A percentile compares a stretch with the other conserved stretches of the same genome.
These are phyloP conservation scores for Verticillium zaregamsianum DNA, from an alignment of 2,329 filamentous ascomycete genomes.

Conservation along the genomic window DNA sequence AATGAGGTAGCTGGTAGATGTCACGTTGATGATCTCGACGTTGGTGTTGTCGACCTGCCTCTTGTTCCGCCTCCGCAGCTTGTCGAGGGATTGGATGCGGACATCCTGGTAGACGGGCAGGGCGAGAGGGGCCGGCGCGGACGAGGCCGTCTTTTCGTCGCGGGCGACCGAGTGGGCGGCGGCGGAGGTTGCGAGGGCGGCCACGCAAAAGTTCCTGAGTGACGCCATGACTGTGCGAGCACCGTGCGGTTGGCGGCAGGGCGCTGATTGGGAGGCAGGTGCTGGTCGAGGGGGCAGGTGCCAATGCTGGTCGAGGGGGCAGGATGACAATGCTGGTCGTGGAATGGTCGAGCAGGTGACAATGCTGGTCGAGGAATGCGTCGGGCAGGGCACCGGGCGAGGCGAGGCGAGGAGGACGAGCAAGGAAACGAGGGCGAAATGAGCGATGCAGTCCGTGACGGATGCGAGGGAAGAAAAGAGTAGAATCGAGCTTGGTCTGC, in stretches of 20 bases:
- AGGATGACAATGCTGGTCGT: background rate
- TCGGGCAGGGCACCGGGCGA: background rate
- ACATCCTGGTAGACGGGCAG: constrained; percentile 13
- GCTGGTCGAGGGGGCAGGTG: no score
- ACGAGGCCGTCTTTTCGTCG: background rate
- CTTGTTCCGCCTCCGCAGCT: constrained; percentile 9
- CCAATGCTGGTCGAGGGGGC: no score
- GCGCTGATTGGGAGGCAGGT: background rate
- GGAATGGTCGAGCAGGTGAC: background rate
- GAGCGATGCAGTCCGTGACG: no score
- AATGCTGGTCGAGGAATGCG: background rate
- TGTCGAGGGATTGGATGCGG: constrained; percentile 7
- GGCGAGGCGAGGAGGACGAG: background rate
- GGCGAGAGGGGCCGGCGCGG: constrained; percentile 2
- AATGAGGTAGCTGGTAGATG: constrained; percentile 14
- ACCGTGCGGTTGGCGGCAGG: background rate
- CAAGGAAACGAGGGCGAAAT: background rate
- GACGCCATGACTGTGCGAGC: background rate
- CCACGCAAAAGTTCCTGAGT: background rate
- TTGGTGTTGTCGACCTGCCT: constrained; percentile 5
- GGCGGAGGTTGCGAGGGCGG: constrained; percentile 6
- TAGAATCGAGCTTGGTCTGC: no score
- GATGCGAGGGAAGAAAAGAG: no score
- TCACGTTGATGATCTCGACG: constrained; percentile 10
- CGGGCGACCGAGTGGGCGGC: constrained; percentile 3